phyloP scores from a whole-genome alignment of 2,329 filamentous ascomycete genomes.

The Pestalotiopsis sp. region DNA sequence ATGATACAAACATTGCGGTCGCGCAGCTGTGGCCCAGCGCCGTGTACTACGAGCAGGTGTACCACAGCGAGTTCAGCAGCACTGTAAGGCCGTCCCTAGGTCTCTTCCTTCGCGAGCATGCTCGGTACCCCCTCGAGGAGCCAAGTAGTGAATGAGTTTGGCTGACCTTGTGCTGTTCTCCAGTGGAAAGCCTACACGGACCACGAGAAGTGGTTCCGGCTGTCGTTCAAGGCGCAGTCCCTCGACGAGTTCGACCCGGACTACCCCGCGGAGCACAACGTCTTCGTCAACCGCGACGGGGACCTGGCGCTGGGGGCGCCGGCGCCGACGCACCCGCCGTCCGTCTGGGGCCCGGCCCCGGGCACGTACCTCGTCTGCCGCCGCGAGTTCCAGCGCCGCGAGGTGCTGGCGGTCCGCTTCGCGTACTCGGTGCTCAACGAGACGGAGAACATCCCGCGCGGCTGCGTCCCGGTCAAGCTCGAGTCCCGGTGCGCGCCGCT shows the following conservation, averaged over 20 bases:
- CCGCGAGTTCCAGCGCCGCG: neutral
- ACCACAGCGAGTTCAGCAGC: neutral
- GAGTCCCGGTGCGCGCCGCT: constrained; percentile 4
- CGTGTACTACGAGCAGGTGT: constrained; percentile 5
- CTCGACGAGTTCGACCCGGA: constrained; percentile 8
- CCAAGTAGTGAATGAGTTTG: neutral
- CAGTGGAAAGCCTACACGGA: constrained; percentile 7
- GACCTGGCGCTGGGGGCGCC: constrained; percentile 3
- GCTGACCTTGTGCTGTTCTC: neutral
- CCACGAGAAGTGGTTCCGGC: neutral
- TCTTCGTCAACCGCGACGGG: constrained; percentile 3
- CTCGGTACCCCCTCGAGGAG: too few relatives aligned
- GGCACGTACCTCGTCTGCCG: constrained; percentile 3
- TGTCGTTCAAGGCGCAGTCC: constrained; percentile 4
- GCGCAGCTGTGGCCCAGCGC: neutral
- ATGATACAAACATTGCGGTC: neutral
- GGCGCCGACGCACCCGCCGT: constrained; percentile 1
- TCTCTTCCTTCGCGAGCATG: too few relatives aligned
- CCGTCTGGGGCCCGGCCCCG: neutral
- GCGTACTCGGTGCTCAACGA: constrained; percentile 8
- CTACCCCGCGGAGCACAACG: constrained; percentile 7
- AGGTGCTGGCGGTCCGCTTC: neutral
- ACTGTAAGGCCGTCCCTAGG: neutral
- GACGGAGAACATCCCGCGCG: neutral
- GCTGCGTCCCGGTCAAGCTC: constrained; percentile 1